Conservation (phyloP, 2,329 filamentous ascomycete genomes). For the Pseudogymnoascus sp. region DNA sequence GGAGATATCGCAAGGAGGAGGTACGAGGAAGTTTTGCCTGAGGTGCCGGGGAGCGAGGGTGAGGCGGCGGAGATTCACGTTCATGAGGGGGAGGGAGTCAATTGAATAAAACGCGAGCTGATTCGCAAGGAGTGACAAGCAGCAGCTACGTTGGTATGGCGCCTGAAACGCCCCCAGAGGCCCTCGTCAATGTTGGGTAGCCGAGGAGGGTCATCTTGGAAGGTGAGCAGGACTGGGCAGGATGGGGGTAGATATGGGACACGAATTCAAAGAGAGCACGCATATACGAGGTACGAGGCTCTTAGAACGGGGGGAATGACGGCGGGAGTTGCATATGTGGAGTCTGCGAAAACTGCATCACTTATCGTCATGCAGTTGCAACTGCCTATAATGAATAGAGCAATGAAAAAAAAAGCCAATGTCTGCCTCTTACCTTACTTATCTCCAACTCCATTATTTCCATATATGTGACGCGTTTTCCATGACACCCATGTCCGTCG, state of each 20-base stretch:
- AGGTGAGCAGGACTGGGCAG: not conserved
- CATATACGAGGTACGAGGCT: not conserved
- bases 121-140: constrained; percentile 8
- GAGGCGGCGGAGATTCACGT: constrained; percentile 29
- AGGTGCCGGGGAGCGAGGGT: constrained; percentile 15
- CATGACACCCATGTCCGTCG: not conserved
- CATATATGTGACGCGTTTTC: not conserved
- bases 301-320: not conserved
- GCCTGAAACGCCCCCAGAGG: not conserved
- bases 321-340: not conserved
- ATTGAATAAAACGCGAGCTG: constrained; percentile 15
- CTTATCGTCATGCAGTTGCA: not conserved
- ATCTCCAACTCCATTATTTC: not conserved
- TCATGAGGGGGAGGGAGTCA: constrained; percentile 25
- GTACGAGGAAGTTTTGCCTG: not conserved
- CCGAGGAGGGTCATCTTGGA: not conserved
- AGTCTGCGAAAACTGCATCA: not conserved
- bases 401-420: not conserved
- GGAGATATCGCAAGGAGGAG: constrained; percentile 9
- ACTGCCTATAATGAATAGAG: constrained; percentile 5
- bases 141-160: not conserved
- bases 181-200: constrained; percentile 12
- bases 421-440: not conserved
- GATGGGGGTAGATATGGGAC: not conserved
- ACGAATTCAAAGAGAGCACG: constrained; percentile 7